These are phyloP conservation scores for Hymenoscyphus albidus DNA, from an alignment of 2,329 filamentous ascomycete genomes.

Conservation along the genomic window DNA sequence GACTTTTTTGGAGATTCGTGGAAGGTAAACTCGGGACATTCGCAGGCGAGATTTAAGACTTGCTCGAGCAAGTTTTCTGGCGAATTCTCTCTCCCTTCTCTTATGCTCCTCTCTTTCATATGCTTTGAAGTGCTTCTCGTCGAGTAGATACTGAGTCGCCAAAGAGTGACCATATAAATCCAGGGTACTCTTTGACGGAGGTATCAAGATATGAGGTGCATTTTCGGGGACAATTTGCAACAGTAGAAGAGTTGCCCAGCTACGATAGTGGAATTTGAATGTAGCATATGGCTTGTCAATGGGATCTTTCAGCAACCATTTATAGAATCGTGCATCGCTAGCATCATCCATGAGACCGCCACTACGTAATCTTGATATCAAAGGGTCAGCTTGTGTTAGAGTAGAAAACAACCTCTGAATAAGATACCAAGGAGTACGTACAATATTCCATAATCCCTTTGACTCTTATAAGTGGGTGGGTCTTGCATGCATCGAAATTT, in stretches of 20 bases:
- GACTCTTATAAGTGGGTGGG: slow-evolving; percentile 43
- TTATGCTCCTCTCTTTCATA: slow-evolving; percentile 1
- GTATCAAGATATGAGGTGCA: slow-evolving; percentile 20
- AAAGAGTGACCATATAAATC: slow-evolving; percentile 17
- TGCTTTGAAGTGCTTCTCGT: slow-evolving; percentile 14
- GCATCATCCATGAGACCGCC: slow-evolving; percentile 51
- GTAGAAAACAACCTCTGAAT: background rate
- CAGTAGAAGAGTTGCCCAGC: slow-evolving; percentile 45
- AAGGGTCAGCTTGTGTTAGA: background rate
- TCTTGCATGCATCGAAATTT: slow-evolving; percentile 42
- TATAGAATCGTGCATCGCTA: slow-evolving; percentile 48
- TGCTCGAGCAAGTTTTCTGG: background rate
- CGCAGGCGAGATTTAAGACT: background rate
- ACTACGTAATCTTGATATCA: slow-evolving; percentile 44
- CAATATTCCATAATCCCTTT: slow-evolving; percentile 51
- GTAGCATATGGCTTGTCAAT: slow-evolving; percentile 49
- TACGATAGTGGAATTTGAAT: slow-evolving; percentile 56
- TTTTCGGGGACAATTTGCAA: slow-evolving; percentile 43
- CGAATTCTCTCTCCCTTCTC: background rate
- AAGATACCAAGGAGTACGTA: slow-evolving; percentile 36
- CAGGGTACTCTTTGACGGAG: slow-evolving; percentile 22
- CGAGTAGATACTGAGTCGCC: slow-evolving; percentile 12
- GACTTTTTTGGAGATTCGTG: background rate
- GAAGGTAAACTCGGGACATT: background rate
- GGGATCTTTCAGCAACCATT: slow-evolving; percentile 50